Evolutionary conservation across 2,329 filamentous ascomycete genomes (phyloP).

Genomic region (Cercospora sojina): DNA sequence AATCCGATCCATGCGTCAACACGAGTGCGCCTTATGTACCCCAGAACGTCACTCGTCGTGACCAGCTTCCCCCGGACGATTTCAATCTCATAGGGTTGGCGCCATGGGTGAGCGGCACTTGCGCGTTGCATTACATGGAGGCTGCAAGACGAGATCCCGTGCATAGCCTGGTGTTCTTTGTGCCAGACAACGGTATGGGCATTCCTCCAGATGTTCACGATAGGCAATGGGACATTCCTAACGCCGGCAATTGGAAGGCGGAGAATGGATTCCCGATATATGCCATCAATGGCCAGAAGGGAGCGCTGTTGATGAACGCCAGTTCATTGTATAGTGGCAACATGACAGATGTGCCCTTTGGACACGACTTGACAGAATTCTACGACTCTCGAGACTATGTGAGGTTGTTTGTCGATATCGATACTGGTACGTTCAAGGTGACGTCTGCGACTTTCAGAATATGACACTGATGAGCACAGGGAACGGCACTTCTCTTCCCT

Average conservation of each 20-base stretch:
- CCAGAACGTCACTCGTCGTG: slow-evolving; percentile 68
- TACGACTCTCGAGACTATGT: slow-evolving; percentile 48
- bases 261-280: slow-evolving; percentile 78
- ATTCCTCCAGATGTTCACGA: slow-evolving; percentile 67
- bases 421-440: slow-evolving; percentile 40
- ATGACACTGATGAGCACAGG: slow-evolving; percentile 17
- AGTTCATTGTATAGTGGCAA: slow-evolving; percentile 76
- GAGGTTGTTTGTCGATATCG: slow-evolving; percentile 53
- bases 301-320: slow-evolving; percentile 67
- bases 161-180: slow-evolving; percentile 59
- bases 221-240: slow-evolving; percentile 67
- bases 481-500: slow-evolving; percentile 54
- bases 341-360: slow-evolving; percentile 52
- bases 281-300: slow-evolving; percentile 69
- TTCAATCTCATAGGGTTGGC: slow-evolving; percentile 79
- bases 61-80: slow-evolving; percentile 63
- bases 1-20: slow-evolving; percentile 61
- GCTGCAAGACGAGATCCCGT: slow-evolving; percentile 58
- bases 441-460: slow-evolving; percentile 9
- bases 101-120: slow-evolving; percentile 77
- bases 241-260: slow-evolving; percentile 68
- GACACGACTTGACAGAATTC: slow-evolving; percentile 39
- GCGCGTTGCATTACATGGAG: slow-evolving; percentile 70
- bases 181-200: slow-evolving; percentile 48
- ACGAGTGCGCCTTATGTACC: slow-evolving; percentile 67